These are phyloP conservation scores for Rhodotorula sp. DNA, from an alignment of 1,284 basidiomycete genomes.

Conservation along the genomic window DNA sequence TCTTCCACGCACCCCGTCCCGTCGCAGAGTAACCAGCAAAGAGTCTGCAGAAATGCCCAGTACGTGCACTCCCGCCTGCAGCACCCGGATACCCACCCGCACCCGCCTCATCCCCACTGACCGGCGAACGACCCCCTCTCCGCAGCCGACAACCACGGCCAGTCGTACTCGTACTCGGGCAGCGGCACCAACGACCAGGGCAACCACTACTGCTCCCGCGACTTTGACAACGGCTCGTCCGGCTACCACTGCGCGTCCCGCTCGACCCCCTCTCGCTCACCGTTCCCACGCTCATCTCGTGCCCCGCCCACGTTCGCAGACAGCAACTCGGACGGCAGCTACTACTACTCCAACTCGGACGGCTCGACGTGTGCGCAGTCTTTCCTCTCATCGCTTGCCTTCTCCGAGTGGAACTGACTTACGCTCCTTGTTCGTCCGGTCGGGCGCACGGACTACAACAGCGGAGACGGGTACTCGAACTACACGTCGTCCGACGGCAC, in stretches of 20 bases:
- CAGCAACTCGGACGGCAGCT: conserved; percentile 18
- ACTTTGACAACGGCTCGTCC: conserved; percentile 18
- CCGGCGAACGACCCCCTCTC: too few species aligned
- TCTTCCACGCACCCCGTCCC: neutral
- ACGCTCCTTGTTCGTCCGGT: too few species aligned
- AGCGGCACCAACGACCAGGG: conserved; percentile 11
- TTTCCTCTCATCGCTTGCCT: neutral
- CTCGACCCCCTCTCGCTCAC: neutral
- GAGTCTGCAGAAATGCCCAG: too few species aligned
- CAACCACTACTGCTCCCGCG: conserved; percentile 19
- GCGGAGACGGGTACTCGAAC: conserved; percentile 14
- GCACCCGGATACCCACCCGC: too few species aligned
- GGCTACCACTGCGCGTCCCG: conserved; percentile 15
- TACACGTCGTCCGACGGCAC: conserved; percentile 16
- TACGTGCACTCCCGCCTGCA: too few species aligned
- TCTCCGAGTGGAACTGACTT: neutral
- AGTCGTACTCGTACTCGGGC: conserved; percentile 5
- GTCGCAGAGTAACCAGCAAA: neutral
- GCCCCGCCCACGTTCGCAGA: neutral
- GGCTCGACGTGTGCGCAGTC: conserved; percentile 13
- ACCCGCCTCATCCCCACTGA: neutral
- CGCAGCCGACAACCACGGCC: conserved; percentile 22
- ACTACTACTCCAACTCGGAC: conserved; percentile 28
- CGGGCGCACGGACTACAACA: conserved; percentile 19
- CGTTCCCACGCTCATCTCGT: neutral